Conservation (phyloP, 2,329 filamentous ascomycete species). For the Exophiala bonariae region DNA sequence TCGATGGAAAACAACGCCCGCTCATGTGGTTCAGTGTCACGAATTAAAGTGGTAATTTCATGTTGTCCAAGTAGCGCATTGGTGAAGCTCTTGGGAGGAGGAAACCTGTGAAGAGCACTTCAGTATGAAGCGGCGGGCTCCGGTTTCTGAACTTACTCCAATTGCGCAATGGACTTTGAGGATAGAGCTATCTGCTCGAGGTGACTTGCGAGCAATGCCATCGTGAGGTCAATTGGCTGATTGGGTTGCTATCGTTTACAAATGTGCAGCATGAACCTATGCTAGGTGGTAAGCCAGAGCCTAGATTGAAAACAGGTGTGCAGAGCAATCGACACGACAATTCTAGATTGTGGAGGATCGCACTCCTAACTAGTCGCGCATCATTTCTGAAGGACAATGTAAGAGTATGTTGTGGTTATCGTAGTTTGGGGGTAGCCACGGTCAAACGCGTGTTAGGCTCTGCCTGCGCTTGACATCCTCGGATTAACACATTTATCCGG, state of each 20-base stretch:
- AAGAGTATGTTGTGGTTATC: too few relatives aligned
- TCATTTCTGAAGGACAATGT: too few relatives aligned
- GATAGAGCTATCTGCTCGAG: slow-evolving; percentile 75
- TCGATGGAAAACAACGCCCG: slow-evolving; percentile 92
- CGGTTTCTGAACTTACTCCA: slow-evolving; percentile 58
- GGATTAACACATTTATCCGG: too few relatives aligned
- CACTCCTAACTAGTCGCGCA: too few relatives aligned
- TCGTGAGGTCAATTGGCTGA: slow-evolving; percentile 37
- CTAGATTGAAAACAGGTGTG: too few relatives aligned
- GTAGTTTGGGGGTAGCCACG: too few relatives aligned
- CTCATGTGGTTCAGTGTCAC: slow-evolving; percentile 93
- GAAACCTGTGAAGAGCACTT: slow-evolving; percentile 62
- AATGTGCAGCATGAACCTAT: too few relatives aligned
- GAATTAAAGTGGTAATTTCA: slow-evolving; percentile 92
- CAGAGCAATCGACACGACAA: too few relatives aligned
- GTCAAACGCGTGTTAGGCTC: neutral
- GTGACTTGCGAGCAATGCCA: slow-evolving; percentile 70
- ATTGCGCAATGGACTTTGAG: slow-evolving; percentile 72
- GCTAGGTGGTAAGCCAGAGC: too few relatives aligned
- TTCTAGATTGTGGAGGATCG: too few relatives aligned
- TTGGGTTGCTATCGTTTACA: neutral
- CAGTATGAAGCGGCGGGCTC: slow-evolving; percentile 18
- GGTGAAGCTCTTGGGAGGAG: slow-evolving; percentile 89
- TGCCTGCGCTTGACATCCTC: neutral
- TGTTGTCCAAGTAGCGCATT: slow-evolving; percentile 84